Evolutionary conservation across 2,329 filamentous ascomycete species (phyloP).

Genomic region (Trichoderma semiorbis): DNA sequence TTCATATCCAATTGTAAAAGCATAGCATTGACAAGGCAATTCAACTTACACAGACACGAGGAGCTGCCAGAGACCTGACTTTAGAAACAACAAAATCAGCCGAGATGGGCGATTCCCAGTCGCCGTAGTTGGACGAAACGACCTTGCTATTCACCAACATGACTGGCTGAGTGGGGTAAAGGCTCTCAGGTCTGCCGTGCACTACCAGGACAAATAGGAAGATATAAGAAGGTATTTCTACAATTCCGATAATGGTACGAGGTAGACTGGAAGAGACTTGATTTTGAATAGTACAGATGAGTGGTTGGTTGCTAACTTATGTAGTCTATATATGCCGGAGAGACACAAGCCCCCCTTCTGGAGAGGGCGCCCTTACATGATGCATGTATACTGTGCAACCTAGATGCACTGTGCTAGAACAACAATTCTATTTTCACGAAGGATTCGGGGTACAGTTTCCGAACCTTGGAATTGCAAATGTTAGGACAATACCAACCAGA

Average conservation of each 20-base stretch:
- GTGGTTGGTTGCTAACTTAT: background rate
- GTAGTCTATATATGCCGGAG: background rate
- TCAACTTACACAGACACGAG: constrained; percentile 34
- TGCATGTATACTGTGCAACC: background rate
- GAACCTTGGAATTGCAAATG: background rate
- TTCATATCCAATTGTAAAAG: background rate
- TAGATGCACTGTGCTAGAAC: background rate
- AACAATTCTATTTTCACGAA: background rate
- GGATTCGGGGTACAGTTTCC: background rate
- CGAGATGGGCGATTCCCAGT: constrained; percentile 40
- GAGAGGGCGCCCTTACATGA: background rate
- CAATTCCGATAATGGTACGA: background rate
- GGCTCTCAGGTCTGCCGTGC: background rate
- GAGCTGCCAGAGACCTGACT: constrained; percentile 32
- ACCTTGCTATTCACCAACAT: constrained; percentile 29
- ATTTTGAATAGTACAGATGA: background rate
- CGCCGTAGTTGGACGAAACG: constrained; percentile 32
- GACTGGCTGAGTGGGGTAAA: background rate
- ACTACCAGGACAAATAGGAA: background rate
- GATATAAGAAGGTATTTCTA: background rate
- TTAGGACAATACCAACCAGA: background rate
- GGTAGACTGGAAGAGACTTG: background rate
- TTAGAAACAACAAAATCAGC: constrained; percentile 36
- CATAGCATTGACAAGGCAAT: background rate
- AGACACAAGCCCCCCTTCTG: background rate